Evolutionary conservation across 176 grass and related monocot species (phyloP).

Genomic region (Calamus simplicifolius): DNA sequence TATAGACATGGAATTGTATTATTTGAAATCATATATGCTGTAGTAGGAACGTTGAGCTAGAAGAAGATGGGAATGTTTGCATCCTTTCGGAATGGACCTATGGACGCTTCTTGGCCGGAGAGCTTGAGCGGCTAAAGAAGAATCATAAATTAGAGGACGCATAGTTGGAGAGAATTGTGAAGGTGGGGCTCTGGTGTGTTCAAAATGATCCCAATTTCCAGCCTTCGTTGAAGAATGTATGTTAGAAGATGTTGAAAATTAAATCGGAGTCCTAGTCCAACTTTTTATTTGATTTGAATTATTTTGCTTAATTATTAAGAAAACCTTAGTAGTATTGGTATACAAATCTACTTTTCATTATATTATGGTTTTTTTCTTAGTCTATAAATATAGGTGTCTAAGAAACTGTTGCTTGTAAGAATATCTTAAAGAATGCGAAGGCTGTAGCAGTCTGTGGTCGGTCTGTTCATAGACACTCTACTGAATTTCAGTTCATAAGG

Average conservation of each 20-base stretch:
- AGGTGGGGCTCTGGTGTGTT: constrained; percentile 42
- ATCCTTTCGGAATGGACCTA: constrained; percentile 27
- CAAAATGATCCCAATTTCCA: constrained; percentile 32
- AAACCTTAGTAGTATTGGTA: too few relatives aligned
- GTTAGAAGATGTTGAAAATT: constrained; percentile 25
- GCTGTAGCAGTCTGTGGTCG: too few relatives aligned
- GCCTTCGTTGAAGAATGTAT: constrained; percentile 40
- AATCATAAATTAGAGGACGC: constrained; percentile 18
- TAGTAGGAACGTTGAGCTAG: constrained; percentile 32
- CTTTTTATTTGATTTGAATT: too few relatives aligned
- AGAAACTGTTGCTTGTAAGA: too few relatives aligned
- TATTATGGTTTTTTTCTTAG: too few relatives aligned
- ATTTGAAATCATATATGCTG: constrained; percentile 42
- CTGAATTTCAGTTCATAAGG: too few relatives aligned
- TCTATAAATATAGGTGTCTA: too few relatives aligned
- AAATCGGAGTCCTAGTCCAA: too few relatives aligned
- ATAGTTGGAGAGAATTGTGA: constrained; percentile 30
- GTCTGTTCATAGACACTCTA: too few relatives aligned
- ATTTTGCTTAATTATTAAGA: too few relatives aligned
- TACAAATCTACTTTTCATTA: too few relatives aligned
- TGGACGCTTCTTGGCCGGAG: constrained; percentile 1
- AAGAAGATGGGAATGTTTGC: constrained; percentile 21
- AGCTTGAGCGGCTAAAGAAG: constrained; percentile 10
- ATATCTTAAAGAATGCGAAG: too few relatives aligned
- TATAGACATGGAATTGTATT: constrained; percentile 50